Base-by-base conservation (phyloP, 352 stramenopile species). In the Globisporangium sylvaticum region DNA sequence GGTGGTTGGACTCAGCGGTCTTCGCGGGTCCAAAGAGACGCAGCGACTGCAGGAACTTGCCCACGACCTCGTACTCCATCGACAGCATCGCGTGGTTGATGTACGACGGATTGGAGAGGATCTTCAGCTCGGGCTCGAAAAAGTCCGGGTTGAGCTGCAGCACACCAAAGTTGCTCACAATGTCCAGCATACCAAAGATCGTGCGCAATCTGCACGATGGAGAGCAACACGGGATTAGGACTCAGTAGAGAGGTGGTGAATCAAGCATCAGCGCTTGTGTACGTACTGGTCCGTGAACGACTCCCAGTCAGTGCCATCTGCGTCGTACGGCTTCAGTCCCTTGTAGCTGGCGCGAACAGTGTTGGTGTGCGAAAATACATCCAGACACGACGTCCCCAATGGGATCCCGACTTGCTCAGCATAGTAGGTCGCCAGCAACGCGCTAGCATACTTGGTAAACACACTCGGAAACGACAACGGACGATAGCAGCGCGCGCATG, bases 371-470 rank as follows among this genome's bases (percentile, higher is more conserved):
- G 71, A 67, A 71, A 95, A 92, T 0, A 94, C 86, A 57, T 95
- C 86, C 34, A 91, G 32, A 42, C 78, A 80, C 7, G 77, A 86
- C 22, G 78, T 77, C n/a, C 86, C 88, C 55, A 95, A 76, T 2
- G 80, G 66, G 29, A 95, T 80, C 24, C 84, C 86, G 8, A 94
- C 76, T 79, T 88, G 75, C 58, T 94, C 88, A 91, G 82, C 82
- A 52, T 95, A 93, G 61, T 85, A 90, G 22, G 78, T 80, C 25
- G 87, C 84, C 32, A 95, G 68, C 1, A 95, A 66, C 14, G 75
- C 83, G 44, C 86, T 91, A 12, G 78, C 75, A 71, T 89, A 95
- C 69, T 93, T 92, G 32, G 86, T 91, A 56, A 89, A 95, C 20
- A 84, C 71, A 4, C 83, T 81, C 18, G 85, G 85, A 57, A 95